These are phyloP conservation scores for Aegilops bicornis DNA, from an alignment of 176 grass and related monocot species.

Conservation along the genomic window DNA sequence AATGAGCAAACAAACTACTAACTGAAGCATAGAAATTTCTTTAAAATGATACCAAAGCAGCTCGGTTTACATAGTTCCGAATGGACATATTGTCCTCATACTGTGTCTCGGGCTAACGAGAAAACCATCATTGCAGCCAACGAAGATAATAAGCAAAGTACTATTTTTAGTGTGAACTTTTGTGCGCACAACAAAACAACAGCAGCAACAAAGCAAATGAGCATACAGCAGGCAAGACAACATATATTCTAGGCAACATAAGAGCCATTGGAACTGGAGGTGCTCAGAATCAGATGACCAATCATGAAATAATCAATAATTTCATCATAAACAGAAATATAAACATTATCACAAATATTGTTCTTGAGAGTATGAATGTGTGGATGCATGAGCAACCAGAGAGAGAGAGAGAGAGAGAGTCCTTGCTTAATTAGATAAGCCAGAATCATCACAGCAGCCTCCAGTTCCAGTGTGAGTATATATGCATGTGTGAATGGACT, in stretches of 20 bases:
- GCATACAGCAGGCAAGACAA: background rate
- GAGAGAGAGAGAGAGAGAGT: background rate
- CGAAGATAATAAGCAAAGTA: background rate
- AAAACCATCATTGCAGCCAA: no score
- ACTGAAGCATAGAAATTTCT: no score
- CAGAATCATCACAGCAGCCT: background rate
- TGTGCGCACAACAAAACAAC: background rate
- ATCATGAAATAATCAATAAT: background rate
- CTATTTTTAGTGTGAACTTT: background rate
- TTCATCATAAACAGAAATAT: background rate
- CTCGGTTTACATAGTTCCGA: no score
- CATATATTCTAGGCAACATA: background rate
- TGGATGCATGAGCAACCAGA: background rate
- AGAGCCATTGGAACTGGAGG: background rate
- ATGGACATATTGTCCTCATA: no score
- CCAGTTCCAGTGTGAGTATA: background rate
- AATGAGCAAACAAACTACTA: background rate
- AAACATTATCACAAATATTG: background rate
- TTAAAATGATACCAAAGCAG: no score
- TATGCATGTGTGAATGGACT: background rate
- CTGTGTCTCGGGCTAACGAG: no score
- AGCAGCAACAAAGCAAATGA: background rate
- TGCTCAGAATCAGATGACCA: background rate
- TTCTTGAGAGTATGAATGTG: background rate
- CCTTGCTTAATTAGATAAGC: background rate